Evolutionary conservation across 78 protist species (phyloP), one percentile per base, ranked within the genome.

Genomic region (Bigelowiella natans): DNA sequence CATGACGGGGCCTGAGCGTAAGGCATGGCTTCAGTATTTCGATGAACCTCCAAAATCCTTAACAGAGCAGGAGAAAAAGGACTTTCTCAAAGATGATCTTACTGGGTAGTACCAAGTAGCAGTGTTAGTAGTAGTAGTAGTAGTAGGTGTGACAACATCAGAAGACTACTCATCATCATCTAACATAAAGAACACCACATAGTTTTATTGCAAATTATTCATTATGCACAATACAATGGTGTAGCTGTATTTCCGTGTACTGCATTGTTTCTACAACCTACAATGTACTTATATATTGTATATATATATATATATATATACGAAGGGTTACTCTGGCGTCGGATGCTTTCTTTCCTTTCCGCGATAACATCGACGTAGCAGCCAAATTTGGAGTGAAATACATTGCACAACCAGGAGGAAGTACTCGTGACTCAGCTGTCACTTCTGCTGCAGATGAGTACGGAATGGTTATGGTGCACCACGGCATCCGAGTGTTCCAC

Each of bases 331-430:
- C 38, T 28, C 29, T 83, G 2, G 86, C 38, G 31, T 83, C 86
- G 38, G 86, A 83, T 83, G 86, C 86, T 2, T 83, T 83, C 31
- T 83, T 83, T 11, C 86, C 86, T 28, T 83, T 83, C 29, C 86
- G 86, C 11, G 86, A 83, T 34, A 83, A 28, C 11, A 83, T 83
- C 11, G 86, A 83, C 11, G 38, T 30, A 31, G 86, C 86, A 18
- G 28, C 86, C 73, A 51, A 11, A 34, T 83, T 28, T 11, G 86
- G 86, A 30, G 86, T 83, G 38, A 83, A 83, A 11, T 83, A 83
- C 86, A 2, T 83, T 2, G 29, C 86, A 28, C 86, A 83, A 34
- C 86, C 86, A 83, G 86, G 86, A 28, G 86, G 86, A 31, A 83
- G 86, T 28, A 83, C 29, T 28, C 86, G 86, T 31, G 86, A 83